Evolutionary conservation across 768 basidiomycete species (phyloP).

Genomic region (Suillus ampliporus): DNA sequence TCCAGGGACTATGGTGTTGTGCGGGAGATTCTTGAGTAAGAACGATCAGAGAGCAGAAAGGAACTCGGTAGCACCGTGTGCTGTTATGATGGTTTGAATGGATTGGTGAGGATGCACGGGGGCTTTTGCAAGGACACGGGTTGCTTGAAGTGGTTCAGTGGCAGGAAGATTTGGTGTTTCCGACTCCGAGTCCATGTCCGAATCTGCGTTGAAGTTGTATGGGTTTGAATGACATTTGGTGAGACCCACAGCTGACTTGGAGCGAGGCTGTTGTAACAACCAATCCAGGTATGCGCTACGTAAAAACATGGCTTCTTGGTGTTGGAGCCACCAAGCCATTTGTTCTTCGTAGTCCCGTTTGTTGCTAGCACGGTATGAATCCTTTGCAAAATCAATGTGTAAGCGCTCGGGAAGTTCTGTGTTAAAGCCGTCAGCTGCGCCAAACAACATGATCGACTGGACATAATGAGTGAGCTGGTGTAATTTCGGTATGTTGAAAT

Average conservation of each 20-base stretch:
- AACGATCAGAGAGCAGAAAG: slow-evolving; percentile 10
- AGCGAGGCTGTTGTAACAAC: slow-evolving; percentile 2
- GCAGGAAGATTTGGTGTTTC: neutral
- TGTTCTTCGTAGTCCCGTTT: slow-evolving; percentile 38
- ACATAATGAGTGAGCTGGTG: slow-evolving; percentile 38
- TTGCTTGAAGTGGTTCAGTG: neutral
- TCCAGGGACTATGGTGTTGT: neutral
- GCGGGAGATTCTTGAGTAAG: neutral
- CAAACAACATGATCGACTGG: slow-evolving; percentile 30
- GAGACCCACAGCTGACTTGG: no score
- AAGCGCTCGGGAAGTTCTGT: slow-evolving; percentile 44
- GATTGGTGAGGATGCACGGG: neutral
- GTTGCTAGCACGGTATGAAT: slow-evolving; percentile 30
- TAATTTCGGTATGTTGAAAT: slow-evolving; percentile 47
- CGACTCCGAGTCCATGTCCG: neutral
- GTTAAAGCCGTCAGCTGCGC: slow-evolving; percentile 40
- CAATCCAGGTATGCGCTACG: slow-evolving; percentile 36
- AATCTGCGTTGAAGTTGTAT: neutral
- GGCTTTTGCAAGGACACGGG: slow-evolving; percentile 8
- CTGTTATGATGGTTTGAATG: neutral
- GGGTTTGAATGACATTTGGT: no score
- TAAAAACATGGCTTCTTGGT: slow-evolving; percentile 39
- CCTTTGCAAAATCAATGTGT: slow-evolving; percentile 51
- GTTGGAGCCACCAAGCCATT: slow-evolving; percentile 45
- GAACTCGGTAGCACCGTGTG: slow-evolving; percentile 13